These are phyloP conservation scores for Nicotiana tabacum DNA, from an alignment of 257 asterid genomes.

Conservation along the genomic window DNA sequence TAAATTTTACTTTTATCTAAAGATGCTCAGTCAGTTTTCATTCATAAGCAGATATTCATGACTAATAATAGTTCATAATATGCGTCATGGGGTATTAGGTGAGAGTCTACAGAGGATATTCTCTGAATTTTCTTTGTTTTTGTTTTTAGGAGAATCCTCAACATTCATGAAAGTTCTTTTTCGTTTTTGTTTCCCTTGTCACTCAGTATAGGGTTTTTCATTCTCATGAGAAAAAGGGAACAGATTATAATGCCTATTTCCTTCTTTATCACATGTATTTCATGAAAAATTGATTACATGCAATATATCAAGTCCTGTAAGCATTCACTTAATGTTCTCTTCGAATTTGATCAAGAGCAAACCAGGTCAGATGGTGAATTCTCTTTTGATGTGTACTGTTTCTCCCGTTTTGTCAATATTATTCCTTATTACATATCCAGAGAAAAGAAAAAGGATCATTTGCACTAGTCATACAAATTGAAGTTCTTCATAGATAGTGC, in stretches of 20 bases:
- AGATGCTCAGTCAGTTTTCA: background rate
- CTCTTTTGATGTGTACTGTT: background rate
- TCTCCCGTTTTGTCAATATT: background rate
- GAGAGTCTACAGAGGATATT: background rate
- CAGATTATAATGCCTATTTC: background rate
- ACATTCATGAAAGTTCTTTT: conserved; percentile 4
- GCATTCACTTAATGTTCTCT: background rate
- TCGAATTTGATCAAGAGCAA: background rate
- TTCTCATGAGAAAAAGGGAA: background rate
- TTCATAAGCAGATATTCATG: background rate
- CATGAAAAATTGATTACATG: conserved; percentile 3
- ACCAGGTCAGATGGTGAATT: background rate
- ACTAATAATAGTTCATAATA: background rate
- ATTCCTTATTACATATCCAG: background rate
- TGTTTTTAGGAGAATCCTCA: background rate
- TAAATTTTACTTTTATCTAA: background rate
- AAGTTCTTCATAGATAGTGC: background rate
- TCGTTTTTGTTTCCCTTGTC: background rate
- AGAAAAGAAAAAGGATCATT: background rate
- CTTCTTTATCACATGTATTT: background rate
- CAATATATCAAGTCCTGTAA: background rate
- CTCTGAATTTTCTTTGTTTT: background rate
- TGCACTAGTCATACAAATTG: background rate
- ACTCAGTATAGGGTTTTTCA: background rate
- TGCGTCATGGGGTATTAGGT: background rate